phyloP scores from a whole-genome alignment of 2,329 filamentous ascomycete genomes.

The Leptographium wingfieldii region DNA sequence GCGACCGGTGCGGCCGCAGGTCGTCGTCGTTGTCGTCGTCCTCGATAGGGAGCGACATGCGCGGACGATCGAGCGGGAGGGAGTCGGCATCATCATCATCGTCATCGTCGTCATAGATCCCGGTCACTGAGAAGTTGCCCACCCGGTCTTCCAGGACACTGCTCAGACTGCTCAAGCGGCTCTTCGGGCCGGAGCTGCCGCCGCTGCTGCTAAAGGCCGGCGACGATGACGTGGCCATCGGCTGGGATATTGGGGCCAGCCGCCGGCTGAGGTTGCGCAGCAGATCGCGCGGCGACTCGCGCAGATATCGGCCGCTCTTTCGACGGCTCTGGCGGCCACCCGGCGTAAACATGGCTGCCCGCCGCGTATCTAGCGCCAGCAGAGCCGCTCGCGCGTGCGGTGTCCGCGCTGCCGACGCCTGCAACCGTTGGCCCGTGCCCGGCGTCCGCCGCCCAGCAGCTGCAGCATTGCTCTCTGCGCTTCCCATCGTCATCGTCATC shows the following conservation, averaged over 20 bases:
- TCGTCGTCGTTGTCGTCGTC: conserved; percentile 22
- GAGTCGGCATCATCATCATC: background rate
- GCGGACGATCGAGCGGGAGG: conserved; percentile 34
- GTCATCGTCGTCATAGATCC: conserved; percentile 29
- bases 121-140: background rate
- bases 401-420: conserved; percentile 36
- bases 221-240: conserved; percentile 28
- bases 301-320: conserved; percentile 41
- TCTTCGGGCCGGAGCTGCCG: background rate
- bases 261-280: conserved; percentile 41
- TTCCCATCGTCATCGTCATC: background rate
- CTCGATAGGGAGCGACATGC: conserved; percentile 41
- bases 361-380: conserved; percentile 44
- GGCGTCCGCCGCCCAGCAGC: conserved; percentile 15
- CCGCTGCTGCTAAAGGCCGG: conserved; percentile 6
- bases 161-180: background rate
- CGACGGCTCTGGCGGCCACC: conserved; percentile 35
- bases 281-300: conserved; percentile 42
- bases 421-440: conserved; percentile 26
- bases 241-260: conserved; percentile 35
- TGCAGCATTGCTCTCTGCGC: conserved; percentile 15
- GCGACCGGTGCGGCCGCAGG: conserved; percentile 29
- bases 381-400: conserved; percentile 50
- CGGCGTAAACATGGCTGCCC: conserved; percentile 47
- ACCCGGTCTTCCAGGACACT: background rate